Percentiles rank a stretch among this genome's conserved stretches.
Evolutionary conservation across 306 rosid genomes (phyloP).

Genomic region (Fagus crenata): DNA sequence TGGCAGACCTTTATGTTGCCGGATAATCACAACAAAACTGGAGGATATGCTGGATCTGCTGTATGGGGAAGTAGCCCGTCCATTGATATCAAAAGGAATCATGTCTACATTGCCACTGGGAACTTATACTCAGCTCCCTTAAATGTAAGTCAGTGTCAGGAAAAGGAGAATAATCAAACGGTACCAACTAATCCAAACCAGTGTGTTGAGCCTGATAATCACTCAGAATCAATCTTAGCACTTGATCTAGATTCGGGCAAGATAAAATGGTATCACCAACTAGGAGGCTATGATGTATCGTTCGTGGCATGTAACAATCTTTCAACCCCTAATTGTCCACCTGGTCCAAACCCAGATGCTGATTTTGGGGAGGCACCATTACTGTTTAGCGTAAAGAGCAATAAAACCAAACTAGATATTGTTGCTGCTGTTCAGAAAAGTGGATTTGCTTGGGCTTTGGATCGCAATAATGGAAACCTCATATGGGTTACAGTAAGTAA

Average conservation of each 20-base stretch:
- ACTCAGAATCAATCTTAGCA: conserved; percentile 59
- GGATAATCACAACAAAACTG: conserved; percentile 36
- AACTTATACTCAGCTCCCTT: conserved; percentile 59
- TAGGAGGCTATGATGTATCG: conserved; percentile 80
- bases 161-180: conserved; percentile 44
- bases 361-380: conserved; percentile 70
- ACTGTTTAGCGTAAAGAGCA: conserved; percentile 38
- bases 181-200: conserved; percentile 36
- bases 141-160: conserved; percentile 45
- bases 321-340: conserved; percentile 50
- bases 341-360: conserved; percentile 49
- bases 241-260: conserved; percentile 55
- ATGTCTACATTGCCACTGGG: conserved; percentile 56
- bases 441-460: conserved; percentile 32
- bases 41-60: conserved; percentile 58
- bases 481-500: conserved; percentile 45
- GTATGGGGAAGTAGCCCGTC: conserved; percentile 85
- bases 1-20: conserved; percentile 68
- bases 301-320: conserved; percentile 47
- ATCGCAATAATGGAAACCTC: conserved; percentile 48
- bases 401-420: conserved; percentile 40
- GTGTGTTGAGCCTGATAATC: conserved; percentile 62
- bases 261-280: conserved; percentile 53
- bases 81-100: conserved; percentile 46
- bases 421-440: conserved; percentile 68